Evolutionary conservation across 179 eudicot species (phyloP).

Genomic region (Beta corolliflora): DNA sequence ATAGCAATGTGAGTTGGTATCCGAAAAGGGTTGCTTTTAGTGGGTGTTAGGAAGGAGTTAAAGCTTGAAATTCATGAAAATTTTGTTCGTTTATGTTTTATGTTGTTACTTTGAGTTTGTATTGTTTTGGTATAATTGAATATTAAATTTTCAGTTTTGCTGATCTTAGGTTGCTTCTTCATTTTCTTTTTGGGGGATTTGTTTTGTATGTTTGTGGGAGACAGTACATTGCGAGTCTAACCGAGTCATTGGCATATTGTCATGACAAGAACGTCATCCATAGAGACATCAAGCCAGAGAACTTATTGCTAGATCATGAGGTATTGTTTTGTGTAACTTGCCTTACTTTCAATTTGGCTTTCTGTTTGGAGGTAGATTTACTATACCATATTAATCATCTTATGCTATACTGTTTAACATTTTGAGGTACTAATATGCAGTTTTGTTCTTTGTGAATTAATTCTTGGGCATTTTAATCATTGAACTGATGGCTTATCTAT

Average conservation of each 20-base stretch:
- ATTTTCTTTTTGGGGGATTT: background rate
- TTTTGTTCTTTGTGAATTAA: too few species aligned
- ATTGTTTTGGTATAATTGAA: background rate
- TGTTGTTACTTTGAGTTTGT: background rate
- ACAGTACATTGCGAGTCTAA: slow-evolving; percentile 81
- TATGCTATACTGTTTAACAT: too few species aligned
- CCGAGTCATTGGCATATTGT: slow-evolving; percentile 81
- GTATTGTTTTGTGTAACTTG: slow-evolving; percentile 32
- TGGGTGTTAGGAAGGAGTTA: too few species aligned
- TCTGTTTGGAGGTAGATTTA: too few species aligned
- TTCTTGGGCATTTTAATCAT: background rate
- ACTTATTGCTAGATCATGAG: slow-evolving; percentile 83
- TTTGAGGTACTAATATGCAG: too few species aligned
- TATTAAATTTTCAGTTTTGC: background rate
- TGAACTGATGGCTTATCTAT: background rate
- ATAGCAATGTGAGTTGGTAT: background rate
- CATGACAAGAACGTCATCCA: slow-evolving; percentile 87
- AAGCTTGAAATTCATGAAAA: too few species aligned
- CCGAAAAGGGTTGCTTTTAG: too few species aligned
- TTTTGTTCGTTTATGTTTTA: background rate
- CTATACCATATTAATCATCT: background rate
- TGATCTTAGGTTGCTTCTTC: background rate
- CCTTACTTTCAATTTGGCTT: background rate
- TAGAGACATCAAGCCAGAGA: slow-evolving; percentile 92
- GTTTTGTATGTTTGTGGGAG: background rate